Evolutionary conservation across 2,329 filamentous ascomycete genomes (phyloP), one percentile per base, ranked within the genome.

Genomic region (Diaporthe sp.): DNA sequence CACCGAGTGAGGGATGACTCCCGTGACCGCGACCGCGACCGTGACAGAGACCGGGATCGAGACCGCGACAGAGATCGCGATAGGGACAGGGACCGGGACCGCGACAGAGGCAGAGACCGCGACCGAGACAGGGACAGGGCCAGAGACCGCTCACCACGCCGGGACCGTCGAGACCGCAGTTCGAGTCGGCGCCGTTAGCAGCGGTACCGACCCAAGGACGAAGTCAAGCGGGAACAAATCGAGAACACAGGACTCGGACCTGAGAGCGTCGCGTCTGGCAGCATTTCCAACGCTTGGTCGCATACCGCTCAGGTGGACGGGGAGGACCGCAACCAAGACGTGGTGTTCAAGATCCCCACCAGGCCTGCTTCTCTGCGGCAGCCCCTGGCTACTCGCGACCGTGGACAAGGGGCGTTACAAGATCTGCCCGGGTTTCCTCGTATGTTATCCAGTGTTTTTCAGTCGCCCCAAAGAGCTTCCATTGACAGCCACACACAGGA

Each of bases 1-100:
- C 83, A 84, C 31, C 78, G 82, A 49, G 80, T 82, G 39, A 79
- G 82, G 6, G 83, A 83, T 39, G 77, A 82, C 51, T 80, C 82
- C 5, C 78, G 81, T 39, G 83, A 83, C n/a, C 80, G 83, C 20
- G 80, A 80, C 10, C 74, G 80, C 58, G 81, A 85, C 25, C 79
- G 80, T 4, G 79, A 81, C 25, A 71, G 78, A 3, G 84, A 83
- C 28, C 76, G 80, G n/a, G 79, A 81, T 47, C 79, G 82, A 8
- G 82, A 83, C 58, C 78, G 83, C 20, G 81, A 80, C 17, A 72
- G 80, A 58, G 81, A 84, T 31, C 79, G 80, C 1, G 79, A 81
- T n/a, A 61, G 79, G 2, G 84, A 84, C n/a, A 76, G 80, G 20
- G 79, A 82, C 49, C 78, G 82, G 4, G 82, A 83, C 44, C 72